Base-by-base conservation (phyloP, 257 asterid genomes). In the Solanum etuberosum region DNA sequence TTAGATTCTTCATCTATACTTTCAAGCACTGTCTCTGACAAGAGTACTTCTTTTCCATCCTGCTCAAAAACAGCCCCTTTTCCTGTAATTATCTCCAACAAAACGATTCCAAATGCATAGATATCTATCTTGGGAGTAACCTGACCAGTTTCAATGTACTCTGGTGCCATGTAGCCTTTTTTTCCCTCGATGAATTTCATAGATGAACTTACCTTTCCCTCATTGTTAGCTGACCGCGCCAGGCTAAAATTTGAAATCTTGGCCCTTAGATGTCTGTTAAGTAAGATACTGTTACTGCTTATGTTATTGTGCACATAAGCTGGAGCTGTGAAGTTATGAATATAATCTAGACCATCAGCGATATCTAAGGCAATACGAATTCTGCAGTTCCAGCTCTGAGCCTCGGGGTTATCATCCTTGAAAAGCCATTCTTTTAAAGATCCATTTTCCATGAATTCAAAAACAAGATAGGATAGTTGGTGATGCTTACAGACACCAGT, bases 331-430 rank as follows among this genome's bases (percentile, higher is more conserved):
- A 92, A 93, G 93, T 89, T 94, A 90, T 94, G 97, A 82, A 95
- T 96, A 85, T 93, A 95, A 27, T 94, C 91, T 23, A 95, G 96
- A 7, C 95, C 96, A 77, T 91, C 90, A 6, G 98, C 97, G n/a
- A 95, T 88, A 37, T 95, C 98, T 43, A 94, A 76, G 42, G 98
- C 97, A 61, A 94, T 92, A 29, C 70, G 87, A 85, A 95, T 88
- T n/a, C 95, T 89, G 61, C 43, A 85, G 65, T 86, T 89, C 98
- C 98, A 95, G 71, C 92, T 92, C 32, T 88, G 91, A 73, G 87
- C 74, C 59, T 86, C 86, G 8, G 91, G 83, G 12, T 72, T 29
- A 61, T 74, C 86, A 13, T 90, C 88, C 21, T 88, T 83, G 25
- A 42, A 51, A 29, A 95, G 94, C 97, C 98, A 95, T 23, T 91